phyloP scores from a whole-genome alignment of 306 rosid species.

The Malus orientalis region DNA sequence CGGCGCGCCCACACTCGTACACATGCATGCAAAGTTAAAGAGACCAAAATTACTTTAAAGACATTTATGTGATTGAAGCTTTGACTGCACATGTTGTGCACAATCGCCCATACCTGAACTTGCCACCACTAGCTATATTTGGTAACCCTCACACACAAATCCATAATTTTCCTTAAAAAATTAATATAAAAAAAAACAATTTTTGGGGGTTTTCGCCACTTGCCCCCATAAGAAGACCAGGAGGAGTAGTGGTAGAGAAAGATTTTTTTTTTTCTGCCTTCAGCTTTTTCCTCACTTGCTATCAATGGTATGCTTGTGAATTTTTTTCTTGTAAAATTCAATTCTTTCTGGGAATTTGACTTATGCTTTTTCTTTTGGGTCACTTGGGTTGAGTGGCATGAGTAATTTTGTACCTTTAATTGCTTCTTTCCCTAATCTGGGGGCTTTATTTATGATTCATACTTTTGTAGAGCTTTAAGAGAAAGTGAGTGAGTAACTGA shows the following conservation, averaged over 20 bases:
- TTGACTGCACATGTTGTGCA: conserved; percentile 32
- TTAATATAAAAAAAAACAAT: background rate
- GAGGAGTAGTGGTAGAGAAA: conserved; percentile 16
- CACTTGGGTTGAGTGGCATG: background rate
- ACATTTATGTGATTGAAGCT: background rate
- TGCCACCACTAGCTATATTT: conserved; percentile 18
- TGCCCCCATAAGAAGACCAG: conserved; percentile 8
- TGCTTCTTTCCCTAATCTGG: conserved; percentile 8
- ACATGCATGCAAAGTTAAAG: too few relatives aligned
- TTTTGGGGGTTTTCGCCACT: conserved; percentile 14
- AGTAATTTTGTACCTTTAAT: background rate
- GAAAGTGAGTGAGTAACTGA: conserved; percentile 26
- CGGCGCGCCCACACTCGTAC: too few relatives aligned
- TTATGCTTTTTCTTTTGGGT: background rate
- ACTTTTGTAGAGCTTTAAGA: conserved; percentile 47
- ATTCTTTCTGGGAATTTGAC: background rate
- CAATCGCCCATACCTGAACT: conserved; percentile 15
- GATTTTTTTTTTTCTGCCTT: background rate
- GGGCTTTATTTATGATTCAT: conserved; percentile 18
- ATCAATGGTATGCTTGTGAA: background rate
- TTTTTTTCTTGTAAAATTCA: background rate
- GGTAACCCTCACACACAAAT: conserved; percentile 12
- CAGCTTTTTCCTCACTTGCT: background rate
- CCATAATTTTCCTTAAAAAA: conserved; percentile 3
- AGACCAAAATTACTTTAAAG: background rate